Evolutionary conservation across 2,329 filamentous ascomycete species (phyloP), one percentile per base, ranked within the genome.

Genomic region (Plenodomus biglobosus): DNA sequence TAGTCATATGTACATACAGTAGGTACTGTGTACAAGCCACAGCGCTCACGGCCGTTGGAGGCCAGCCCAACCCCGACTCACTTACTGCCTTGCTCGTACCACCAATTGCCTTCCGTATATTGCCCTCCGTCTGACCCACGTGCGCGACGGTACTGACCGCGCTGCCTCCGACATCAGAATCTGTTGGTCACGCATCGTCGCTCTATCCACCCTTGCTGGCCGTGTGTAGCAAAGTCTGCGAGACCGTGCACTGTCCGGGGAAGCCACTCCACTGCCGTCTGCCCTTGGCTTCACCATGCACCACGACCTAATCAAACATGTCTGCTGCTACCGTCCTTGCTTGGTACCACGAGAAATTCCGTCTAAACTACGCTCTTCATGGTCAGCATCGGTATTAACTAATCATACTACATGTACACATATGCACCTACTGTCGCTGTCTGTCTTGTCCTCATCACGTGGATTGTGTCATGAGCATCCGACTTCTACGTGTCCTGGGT

Each of bases 401-500:
- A n/a, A n/a, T n/a, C n/a, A n/a, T n/a, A n/a, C n/a, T n/a, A n/a
- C n/a, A n/a, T n/a, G n/a, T n/a, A n/a, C n/a, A n/a, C n/a, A n/a
- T n/a, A n/a, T n/a, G n/a, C n/a, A n/a, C n/a, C n/a, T n/a, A n/a
- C n/a, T n/a, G n/a, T n/a, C n/a, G n/a, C n/a, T n/a, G n/a, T n/a
- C n/a, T n/a, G 73, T 71, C 16, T 47, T 58, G 44, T 70, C 64
- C 35, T 62, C 55, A 3, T 53, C 42, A 3, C 58, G 51, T 3
- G 55, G 42, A 11, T 48, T 42, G 1, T 50, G 42, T 2, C 39
- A 38, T 21, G 48, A 48, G 0, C 42, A 27, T 19, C 44, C 44
- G 1, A 38, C 42, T 38, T 56, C 54, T n/a, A n/a, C n/a, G n/a
- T n/a, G n/a, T n/a, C n/a, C n/a, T n/a, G n/a, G n/a, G n/a, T n/a